A percentile compares a stretch with the other conserved stretches of the same genome.
These are phyloP conservation scores for Trichopus zeylanicus DNA, from an alignment of 116 monocot genomes.

Conservation along the genomic window DNA sequence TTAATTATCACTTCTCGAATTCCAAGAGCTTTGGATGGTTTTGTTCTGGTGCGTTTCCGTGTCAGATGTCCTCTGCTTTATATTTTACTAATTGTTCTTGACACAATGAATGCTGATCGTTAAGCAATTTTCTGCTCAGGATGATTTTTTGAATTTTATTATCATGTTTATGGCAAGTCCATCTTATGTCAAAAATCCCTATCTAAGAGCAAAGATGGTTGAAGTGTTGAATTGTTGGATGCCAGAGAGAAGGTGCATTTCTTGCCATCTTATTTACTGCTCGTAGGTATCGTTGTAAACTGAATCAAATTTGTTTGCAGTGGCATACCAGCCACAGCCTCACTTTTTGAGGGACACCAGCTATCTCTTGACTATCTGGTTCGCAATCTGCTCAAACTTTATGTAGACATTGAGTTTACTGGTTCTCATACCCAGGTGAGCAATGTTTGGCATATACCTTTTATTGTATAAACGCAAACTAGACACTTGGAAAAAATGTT, in stretches of 20 bases:
- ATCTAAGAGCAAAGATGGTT: conserved; percentile 96
- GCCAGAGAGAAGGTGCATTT: conserved; percentile 67
- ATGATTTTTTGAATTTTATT: conserved; percentile 96
- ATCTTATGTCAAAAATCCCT: conserved; percentile 84
- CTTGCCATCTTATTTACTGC: background rate
- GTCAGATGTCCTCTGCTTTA: background rate
- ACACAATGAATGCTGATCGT: no score
- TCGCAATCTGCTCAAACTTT: conserved; percentile 84
- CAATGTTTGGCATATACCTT: background rate
- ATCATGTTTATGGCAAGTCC: conserved; percentile 99
- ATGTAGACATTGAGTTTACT: conserved; percentile 99
- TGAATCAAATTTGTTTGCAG: conserved; percentile 28
- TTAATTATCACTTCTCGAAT: conserved; percentile 84
- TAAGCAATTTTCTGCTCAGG: conserved; percentile 37
- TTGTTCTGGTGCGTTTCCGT: conserved; percentile 46
- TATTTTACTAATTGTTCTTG: no score
- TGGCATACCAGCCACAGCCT: conserved; percentile 54
- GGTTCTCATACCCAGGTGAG: conserved; percentile 94
- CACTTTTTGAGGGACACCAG: conserved; percentile 92
- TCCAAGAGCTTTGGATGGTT: conserved; percentile 79
- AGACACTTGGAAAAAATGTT: background rate
- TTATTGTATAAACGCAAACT: background rate
- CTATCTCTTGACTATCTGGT: conserved; percentile 82
- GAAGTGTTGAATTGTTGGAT: conserved; percentile 98
- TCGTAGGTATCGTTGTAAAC: background rate